Conservation (phyloP, 805 yeast genomes). For the Candida saitoana region DNA sequence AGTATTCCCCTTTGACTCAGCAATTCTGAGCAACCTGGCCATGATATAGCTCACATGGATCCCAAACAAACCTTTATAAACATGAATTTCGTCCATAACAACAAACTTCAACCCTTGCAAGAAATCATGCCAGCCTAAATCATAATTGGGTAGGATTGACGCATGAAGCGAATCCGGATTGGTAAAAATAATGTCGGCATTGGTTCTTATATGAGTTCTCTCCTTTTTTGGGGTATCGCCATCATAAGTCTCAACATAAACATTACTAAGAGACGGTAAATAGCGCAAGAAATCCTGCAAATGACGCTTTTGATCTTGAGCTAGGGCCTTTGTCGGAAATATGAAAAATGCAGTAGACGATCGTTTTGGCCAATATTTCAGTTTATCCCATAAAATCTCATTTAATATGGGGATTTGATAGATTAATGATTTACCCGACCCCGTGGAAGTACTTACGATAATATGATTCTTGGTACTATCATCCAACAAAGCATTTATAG, state of each 20-base stretch:
- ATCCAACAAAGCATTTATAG: slow-evolving; percentile 52
- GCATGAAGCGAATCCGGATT: slow-evolving; percentile 94
- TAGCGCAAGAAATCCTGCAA: slow-evolving; percentile 52
- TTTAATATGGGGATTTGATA: slow-evolving; percentile 82
- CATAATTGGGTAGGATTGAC: slow-evolving; percentile 66
- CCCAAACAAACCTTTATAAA: slow-evolving; percentile 88
- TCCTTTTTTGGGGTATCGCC: slow-evolving; percentile 77
- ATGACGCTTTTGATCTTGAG: slow-evolving; percentile 93
- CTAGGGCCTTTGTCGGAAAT: slow-evolving; percentile 95
- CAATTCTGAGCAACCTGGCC: slow-evolving; percentile 68
- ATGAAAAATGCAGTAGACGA: slow-evolving; percentile 71
- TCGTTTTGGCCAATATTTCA: slow-evolving; percentile 30
- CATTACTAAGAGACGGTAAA: slow-evolving; percentile 39
- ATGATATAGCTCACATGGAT: slow-evolving; percentile 84
- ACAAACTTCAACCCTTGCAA: slow-evolving; percentile 62
- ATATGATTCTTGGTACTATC: slow-evolving; percentile 47
- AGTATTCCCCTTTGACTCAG: slow-evolving; percentile 39
- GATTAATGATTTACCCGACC: slow-evolving; percentile 92
- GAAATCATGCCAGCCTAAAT: slow-evolving; percentile 62
- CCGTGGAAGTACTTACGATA: slow-evolving; percentile 89
- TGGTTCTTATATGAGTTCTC: slow-evolving; percentile 51
- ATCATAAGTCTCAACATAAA: slow-evolving; percentile 77
- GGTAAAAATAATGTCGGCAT: slow-evolving; percentile 80
- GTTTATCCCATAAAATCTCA: slow-evolving; percentile 34
- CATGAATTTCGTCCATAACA: slow-evolving; percentile 82